Evolutionary conservation across 2,329 filamentous ascomycete species (phyloP), one percentile per base, ranked within the genome.

Genomic region (Epichloe sibirici): DNA sequence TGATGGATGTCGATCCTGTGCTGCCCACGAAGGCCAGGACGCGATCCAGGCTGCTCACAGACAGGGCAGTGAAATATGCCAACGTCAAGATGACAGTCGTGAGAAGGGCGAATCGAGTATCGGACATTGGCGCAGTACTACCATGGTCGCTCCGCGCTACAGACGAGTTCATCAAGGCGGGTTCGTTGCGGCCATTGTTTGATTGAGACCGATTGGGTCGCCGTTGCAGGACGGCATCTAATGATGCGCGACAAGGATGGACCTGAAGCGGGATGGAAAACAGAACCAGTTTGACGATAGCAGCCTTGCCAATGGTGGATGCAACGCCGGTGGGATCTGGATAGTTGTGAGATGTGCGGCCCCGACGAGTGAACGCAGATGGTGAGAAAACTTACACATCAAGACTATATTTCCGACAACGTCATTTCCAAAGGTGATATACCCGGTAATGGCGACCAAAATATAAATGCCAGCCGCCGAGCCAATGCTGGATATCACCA

Each of bases 211-310:
- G 63, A 59, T 73, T 76, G 9, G 89, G 90, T 7, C 90, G 82
- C 91, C 93, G 97, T 69, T 87, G 90, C 49, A 95, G 70, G n/a
- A 96, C 88, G 0, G 93, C 91, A 62, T 97, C 90, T 31, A 97
- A 75, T 15, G 88, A 95, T n/a, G 93, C 93, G 55, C 93, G 83
- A 70, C 93, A 97, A 0, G 93, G 93, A 65, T 98, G 93, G 39
- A 95, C 86, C 68, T 98, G 93, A 1, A 98, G 78, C 1, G 93
- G 93, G 56, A 97, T 91, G 15, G 90, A 95, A 67, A 98, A 97
- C 68, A 94, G 90, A 59, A 98, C 93, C 1, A 98, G 81, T 53
- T 97, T 78, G 39, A 98, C 93, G 58, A 98, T 98, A 46, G 93
- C 93, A 3, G 90, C 88, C 59, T 94, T 91, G 51, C 88, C 93